Conservation (phyloP, 805 yeast species). For the Candida cerambycidarum region DNA sequence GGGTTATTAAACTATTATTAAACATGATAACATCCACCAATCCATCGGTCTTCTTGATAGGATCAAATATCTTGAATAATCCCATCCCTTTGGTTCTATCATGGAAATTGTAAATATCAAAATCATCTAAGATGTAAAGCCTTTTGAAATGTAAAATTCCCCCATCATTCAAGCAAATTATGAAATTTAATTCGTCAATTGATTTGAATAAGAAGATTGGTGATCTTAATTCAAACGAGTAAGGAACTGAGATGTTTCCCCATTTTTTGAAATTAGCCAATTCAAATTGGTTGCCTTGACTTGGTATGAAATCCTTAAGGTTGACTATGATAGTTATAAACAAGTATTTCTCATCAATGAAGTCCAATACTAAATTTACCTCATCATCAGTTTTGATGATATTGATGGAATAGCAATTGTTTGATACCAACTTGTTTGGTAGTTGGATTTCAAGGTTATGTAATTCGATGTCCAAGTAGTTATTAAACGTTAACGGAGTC, state of each 20-base stretch:
- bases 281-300: constrained; percentile 19
- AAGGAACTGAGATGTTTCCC: constrained; percentile 70
- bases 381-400: constrained; percentile 11
- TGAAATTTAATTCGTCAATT: constrained; percentile 41
- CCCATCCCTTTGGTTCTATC: constrained; percentile 35
- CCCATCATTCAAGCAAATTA: constrained; percentile 75
- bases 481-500: constrained; percentile 38
- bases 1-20: constrained; percentile 44
- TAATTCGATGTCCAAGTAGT: constrained; percentile 31
- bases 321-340: constrained; percentile 50
- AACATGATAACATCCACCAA: constrained; percentile 42
- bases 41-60: constrained; percentile 34
- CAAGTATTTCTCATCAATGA: constrained; percentile 51
- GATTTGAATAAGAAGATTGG: constrained; percentile 36
- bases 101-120: constrained; percentile 51
- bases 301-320: constrained; percentile 42
- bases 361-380: constrained; percentile 45
- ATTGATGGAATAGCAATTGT: constrained; percentile 18
- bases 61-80: constrained; percentile 10
- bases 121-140: constrained; percentile 33
- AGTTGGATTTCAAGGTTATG: constrained; percentile 32
- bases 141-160: constrained; percentile 61
- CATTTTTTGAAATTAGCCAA: constrained; percentile 48
- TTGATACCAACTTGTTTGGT: constrained; percentile 23
- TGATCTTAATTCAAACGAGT: constrained; percentile 47